Base-by-base conservation (phyloP, 2,329 filamentous ascomycete genomes). In the Sporothrix mexicana region DNA sequence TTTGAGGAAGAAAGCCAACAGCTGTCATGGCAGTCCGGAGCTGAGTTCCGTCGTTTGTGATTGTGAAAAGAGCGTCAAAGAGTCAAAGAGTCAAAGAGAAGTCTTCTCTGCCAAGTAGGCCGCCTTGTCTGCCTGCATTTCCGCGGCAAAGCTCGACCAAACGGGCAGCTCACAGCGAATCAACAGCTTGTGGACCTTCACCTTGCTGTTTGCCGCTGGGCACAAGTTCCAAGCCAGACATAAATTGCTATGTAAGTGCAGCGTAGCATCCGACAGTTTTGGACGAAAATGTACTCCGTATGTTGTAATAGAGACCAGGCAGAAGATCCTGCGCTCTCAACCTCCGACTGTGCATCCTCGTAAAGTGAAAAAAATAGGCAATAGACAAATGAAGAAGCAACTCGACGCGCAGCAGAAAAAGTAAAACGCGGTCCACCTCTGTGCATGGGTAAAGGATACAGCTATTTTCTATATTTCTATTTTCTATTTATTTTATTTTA, bases 331-430 rank as follows among this genome's bases (percentile, higher is more conserved):
- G 51, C 59, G 59, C 36, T 64, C 59, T 64, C 59, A 13, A 45
- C 17, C 36, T 64, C 59, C 59, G 59, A 64, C 59, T 45, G 59
- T 64, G 59, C 59, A 64, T 64, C 8, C 30, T 36, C 59, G 10
- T 23, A 20, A n/a, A n/a, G 23, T 25, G 20, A 55, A n/a, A 12
- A 23, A 36, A 36, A 7, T 36, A 2, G 30, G 7, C 30, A 36
- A 36, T 36, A 36, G 30, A 5, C 30, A 36, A 36, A 36, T 36
- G 51, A 8, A 43, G 9, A 8, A 15, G 4, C 7, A 43, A 36
- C 59, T 23, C n/a, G 36, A 64, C 59, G 36, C 59, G 36, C 36
- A 64, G 23, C 41, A 62, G 20, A 47, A 25, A 47, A 45, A 53
- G 51, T 9, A 53, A 55, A 55, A 55, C 62, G 20, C 62, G 62